phyloP scores from a whole-genome alignment of 106 monocot genomes.

The Apostasia ramifera region DNA sequence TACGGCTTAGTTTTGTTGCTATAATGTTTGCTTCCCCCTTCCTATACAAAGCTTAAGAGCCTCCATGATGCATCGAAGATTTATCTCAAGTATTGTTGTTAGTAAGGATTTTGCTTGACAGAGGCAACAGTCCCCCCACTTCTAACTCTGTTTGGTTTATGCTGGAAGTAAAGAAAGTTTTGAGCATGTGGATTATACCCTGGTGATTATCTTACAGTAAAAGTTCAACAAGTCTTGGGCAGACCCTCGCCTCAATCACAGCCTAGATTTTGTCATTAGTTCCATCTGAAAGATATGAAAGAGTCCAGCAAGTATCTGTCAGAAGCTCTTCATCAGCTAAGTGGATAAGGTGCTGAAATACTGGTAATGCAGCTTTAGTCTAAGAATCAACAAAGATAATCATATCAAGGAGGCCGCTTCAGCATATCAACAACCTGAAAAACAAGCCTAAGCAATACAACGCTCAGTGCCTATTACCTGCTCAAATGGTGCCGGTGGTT shows the following conservation, averaged over 20 bases:
- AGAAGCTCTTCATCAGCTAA: slow-evolving; percentile 38
- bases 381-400: slow-evolving; percentile 8
- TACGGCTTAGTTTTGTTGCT: too few species aligned
- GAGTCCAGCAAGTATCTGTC: slow-evolving; percentile 33
- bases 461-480: slow-evolving; percentile 6
- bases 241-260: slow-evolving; percentile 34
- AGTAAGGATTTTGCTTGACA: too few species aligned
- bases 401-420: background rate
- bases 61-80: too few species aligned
- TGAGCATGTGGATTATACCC: too few species aligned
- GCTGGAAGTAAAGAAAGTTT: too few species aligned
- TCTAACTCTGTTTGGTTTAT: too few species aligned
- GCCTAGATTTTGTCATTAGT: slow-evolving; percentile 29
- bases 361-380: slow-evolving; percentile 29
- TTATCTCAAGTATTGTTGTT: too few species aligned
- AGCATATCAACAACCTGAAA: background rate
- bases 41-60: too few species aligned
- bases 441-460: background rate
- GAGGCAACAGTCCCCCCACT: too few species aligned
- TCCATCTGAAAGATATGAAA: slow-evolving; percentile 41
- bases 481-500: slow-evolving; percentile 41
- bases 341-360: slow-evolving; percentile 28
- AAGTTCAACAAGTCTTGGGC: slow-evolving; percentile 33
- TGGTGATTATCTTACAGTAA: slow-evolving; percentile 21
- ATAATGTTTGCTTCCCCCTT: too few species aligned